Evolutionary conservation across 306 rosid genomes (phyloP).

Genomic region (Styphnolobium japonicum): DNA sequence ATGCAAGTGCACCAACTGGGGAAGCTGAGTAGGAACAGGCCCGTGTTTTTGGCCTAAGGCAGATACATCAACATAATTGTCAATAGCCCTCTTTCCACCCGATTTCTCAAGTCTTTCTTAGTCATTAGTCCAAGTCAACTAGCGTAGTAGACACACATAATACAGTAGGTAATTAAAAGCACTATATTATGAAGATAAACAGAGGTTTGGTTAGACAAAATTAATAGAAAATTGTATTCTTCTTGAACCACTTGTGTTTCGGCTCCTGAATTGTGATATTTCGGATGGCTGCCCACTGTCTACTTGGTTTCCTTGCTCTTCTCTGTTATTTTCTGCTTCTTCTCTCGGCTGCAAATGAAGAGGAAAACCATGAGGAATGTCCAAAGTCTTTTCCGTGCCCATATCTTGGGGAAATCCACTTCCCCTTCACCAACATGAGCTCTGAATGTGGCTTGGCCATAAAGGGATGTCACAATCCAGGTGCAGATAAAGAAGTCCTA

Average conservation of each 20-base stretch:
- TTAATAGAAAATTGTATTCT: not conserved
- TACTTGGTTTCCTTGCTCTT: not conserved
- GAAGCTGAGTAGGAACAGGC: not conserved
- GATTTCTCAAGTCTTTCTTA: not conserved
- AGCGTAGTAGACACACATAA: conserved; percentile 17
- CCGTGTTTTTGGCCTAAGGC: not conserved
- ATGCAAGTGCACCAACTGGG: not conserved
- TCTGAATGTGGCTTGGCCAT: not conserved
- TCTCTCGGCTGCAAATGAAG: not conserved
- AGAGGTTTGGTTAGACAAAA: not conserved
- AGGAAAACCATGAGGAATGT: accelerated
- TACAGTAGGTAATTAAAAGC: not conserved
- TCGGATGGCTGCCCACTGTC: not conserved
- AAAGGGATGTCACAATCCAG: not conserved
- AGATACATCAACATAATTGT: not conserved
- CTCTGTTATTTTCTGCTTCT: conserved; percentile 12
- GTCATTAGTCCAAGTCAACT: conserved; percentile 27
- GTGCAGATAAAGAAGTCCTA: not conserved
- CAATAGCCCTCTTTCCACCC: not conserved
- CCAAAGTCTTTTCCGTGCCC: not conserved
- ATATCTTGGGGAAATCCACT: not conserved
- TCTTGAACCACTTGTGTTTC: not conserved
- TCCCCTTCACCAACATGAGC: conserved; percentile 4
- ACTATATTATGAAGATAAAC: not conserved
- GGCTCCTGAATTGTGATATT: not conserved